A percentile compares a stretch with the other conserved stretches of the same genome.
These are phyloP conservation scores for Termitomyces sp. DNA, from an alignment of 768 basidiomycete species.

Conservation along the genomic window DNA sequence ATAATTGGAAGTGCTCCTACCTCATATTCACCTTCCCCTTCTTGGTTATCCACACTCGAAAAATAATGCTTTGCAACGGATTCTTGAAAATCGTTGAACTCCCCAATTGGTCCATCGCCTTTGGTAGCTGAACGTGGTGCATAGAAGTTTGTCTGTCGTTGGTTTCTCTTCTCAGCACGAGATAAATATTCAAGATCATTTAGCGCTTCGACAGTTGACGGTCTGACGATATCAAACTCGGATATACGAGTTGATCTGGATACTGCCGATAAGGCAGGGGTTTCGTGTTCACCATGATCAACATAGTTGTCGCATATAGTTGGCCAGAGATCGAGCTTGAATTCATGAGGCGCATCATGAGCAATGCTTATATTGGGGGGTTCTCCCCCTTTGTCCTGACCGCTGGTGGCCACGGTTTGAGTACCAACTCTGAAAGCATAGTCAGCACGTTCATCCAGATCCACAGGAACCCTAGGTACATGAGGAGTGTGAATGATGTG, in stretches of 20 bases:
- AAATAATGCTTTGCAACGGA: background rate
- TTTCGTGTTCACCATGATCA: background rate
- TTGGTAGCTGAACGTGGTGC: background rate
- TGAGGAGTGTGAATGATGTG: slow-evolving; percentile 45
- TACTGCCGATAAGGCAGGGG: slow-evolving; percentile 17
- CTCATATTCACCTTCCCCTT: background rate
- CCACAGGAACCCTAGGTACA: slow-evolving; percentile 24
- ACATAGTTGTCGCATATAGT: too few relatives aligned
- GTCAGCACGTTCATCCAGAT: background rate
- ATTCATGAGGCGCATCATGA: background rate
- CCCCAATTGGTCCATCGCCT: background rate
- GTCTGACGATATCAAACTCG: slow-evolving; percentile 30
- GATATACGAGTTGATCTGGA: slow-evolving; percentile 32
- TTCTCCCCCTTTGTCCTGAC: too few relatives aligned
- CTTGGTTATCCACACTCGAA: background rate
- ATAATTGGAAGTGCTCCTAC: background rate
- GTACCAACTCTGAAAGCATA: background rate
- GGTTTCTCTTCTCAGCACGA: background rate
- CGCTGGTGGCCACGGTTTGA: background rate
- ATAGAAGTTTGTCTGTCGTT: background rate
- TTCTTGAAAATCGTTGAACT: too few relatives aligned
- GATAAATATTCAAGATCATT: background rate
- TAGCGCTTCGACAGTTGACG: slow-evolving; percentile 15
- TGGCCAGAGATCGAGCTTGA: background rate
- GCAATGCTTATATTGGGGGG: too few relatives aligned